Evolutionary conservation across 768 basidiomycete species (phyloP), one percentile per base, ranked within the genome.

Genomic region (Ramaria sp.): DNA sequence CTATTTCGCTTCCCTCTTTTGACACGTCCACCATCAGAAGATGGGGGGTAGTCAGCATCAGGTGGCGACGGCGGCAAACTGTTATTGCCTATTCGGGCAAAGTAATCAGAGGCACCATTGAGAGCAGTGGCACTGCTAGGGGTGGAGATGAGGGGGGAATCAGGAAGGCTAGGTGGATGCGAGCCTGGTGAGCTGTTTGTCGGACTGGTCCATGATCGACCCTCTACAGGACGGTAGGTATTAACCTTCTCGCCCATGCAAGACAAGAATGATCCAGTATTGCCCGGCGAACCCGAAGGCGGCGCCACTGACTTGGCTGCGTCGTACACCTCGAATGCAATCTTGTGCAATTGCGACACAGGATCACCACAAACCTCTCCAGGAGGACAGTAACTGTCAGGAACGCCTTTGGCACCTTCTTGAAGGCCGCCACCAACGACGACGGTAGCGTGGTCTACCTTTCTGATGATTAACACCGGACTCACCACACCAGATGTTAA

Each of bases 211-310:
- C 90, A 92, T 59, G 82, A 80, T 27, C 91, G 82, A 19, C 85
- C 86, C 42, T 91, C 90, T 41, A 85, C 81, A 15, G 89, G 88
- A 33, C 87, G 82, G 66, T 90, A 91, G 0, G 90, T 90, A 66
- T 91, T 92, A 55, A 94, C 91, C 68, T 91, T 91, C 71, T 93
- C 91, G 61, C 88, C 89, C 84, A 91, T 86, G 72, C 91, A 92
- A 9, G 87, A 88, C 61, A 93, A 69, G 78, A 91, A 94, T 7
- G 88, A 82, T 42, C 91, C 89, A 7, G 82, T 85, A 37, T 75
- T 67, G 19, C 91, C 91, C 0, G 88, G 86, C 1, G 85, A 85
- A 27, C 88, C 88, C 11, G 80, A 80, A 54, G 90, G 86, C 3
- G 87, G 84, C 15, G 54, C 57, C 68, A 80, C 74, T 48, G 77